Percentiles rank a stretch among this genome's conserved stretches.
These are phyloP conservation scores for Rugonectria rugulosa DNA, from an alignment of 2,329 filamentous ascomycete genomes.

Conservation along the genomic window DNA sequence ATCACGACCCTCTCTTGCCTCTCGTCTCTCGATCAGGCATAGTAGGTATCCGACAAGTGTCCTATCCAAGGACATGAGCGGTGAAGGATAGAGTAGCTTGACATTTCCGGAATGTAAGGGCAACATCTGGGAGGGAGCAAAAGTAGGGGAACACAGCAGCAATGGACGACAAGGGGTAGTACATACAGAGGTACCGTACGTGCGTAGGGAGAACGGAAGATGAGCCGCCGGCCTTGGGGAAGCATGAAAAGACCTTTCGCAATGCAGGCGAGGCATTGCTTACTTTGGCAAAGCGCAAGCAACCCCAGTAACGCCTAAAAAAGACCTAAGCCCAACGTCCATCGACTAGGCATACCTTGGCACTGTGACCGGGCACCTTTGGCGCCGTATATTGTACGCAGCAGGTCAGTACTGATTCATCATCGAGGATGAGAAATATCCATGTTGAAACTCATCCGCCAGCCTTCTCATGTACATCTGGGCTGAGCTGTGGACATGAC, in stretches of 20 bases:
- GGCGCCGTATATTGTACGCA: no score
- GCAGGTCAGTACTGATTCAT: not conserved
- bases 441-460: not conserved
- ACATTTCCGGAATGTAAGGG: not conserved
- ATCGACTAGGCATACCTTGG: not conserved
- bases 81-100: slow-evolving; percentile 3
- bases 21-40: no score
- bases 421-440: not conserved
- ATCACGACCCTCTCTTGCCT: no score
- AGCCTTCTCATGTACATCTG: slow-evolving; percentile 1
- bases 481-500: slow-evolving; percentile 15
- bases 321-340: not conserved
- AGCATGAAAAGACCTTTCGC: no score
- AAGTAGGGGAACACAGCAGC: no score
- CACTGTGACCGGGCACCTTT: not conserved
- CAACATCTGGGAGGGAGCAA: no score
- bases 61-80: not conserved
- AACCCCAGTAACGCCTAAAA: not conserved
- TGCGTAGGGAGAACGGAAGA: not conserved
- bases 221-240: no score
- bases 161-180: no score
- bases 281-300: slow-evolving; percentile 25
- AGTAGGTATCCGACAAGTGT: not conserved
- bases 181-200: no score
- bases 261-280: slow-evolving; percentile 34